Conservation (phyloP, 257 asterid genomes). For the Scutellaria barbata region DNA sequence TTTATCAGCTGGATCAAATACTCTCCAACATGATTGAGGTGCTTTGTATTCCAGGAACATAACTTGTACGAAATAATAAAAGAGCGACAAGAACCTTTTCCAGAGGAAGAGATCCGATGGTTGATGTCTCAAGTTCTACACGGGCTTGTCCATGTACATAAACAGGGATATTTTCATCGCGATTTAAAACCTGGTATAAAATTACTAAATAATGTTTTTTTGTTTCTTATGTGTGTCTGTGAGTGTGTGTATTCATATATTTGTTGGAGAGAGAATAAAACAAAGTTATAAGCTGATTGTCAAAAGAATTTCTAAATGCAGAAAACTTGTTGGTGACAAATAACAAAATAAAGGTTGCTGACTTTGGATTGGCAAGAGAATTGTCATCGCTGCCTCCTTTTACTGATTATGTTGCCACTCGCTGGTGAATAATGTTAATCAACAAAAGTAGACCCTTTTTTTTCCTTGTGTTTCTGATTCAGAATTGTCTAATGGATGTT, state of each 20-base stretch:
- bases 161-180: constrained; percentile 82
- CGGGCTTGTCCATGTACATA: constrained; percentile 82
- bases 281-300: constrained; percentile 31
- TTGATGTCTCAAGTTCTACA: constrained; percentile 83
- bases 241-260: background rate
- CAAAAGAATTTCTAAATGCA: constrained; percentile 40
- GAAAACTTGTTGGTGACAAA: constrained; percentile 87
- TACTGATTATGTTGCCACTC: constrained; percentile 97
- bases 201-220: constrained; percentile 21
- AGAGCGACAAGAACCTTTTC: constrained; percentile 57
- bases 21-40: constrained; percentile 11
- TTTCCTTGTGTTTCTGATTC: constrained; percentile 12
- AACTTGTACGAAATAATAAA: constrained; percentile 84
- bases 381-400: constrained; percentile 81
- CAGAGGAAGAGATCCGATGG: constrained; percentile 78
- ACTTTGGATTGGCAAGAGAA: constrained; percentile 96
- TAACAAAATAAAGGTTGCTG: constrained; percentile 77
- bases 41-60: constrained; percentile 59
- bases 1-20: background rate
- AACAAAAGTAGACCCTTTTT: constrained; percentile 13
- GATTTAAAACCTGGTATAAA: constrained; percentile 92
- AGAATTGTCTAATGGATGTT: constrained; percentile 28
- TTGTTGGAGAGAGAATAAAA: constrained; percentile 10
- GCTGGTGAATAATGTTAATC: constrained; percentile 69
- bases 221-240: background rate